Base-by-base conservation (phyloP, 129 eudicot species). In the Flaveria linearis region DNA sequence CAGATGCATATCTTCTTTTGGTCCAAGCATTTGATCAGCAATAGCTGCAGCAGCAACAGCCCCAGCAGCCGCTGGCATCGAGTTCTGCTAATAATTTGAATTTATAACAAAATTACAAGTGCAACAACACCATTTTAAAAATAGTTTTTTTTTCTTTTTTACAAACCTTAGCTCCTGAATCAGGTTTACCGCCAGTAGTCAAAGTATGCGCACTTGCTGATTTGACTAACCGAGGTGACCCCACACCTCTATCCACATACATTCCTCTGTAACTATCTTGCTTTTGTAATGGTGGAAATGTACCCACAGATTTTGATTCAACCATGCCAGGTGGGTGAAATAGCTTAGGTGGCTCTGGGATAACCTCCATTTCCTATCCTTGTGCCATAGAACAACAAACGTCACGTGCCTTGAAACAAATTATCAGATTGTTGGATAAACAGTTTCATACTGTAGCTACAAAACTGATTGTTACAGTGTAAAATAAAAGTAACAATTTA, bases 1-100 rank as follows among this genome's bases (percentile, higher is more conserved):
- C 68, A 95, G 86, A 89, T 91, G 99, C 83, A 88, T 91, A 74
- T 95, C 99, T 80, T 91, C 99, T 85, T 95, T 91, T 15, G 94
- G 97, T 51, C 99, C 99, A 82, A 95, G 96, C 99, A 95, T 91
- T 83, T 86, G 99, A 91, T 95, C 99, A 68, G 99, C 99, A 60
- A 95, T 85, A 78, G 99, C 99, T 50, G 88, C 99, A 78, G 99
- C 99, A 18, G 99, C 99, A 80, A 95, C 99, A 53, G 99, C 99
- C 70, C 99, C 99, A 36, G 97, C 99, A 80, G 99, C 99, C 62
- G 92, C 99, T 28, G 99, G 99, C 84, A 95, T 95, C 39, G 85
- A 75, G 63, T 70, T 89, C 97, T 95, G 77, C 68, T 49, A 72
- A 73, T 15, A n/a, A 39, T 9, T 33, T 33, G 39, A 33, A 62